Conservation (phyloP, 2,329 filamentous ascomycete genomes). For the Trichoderma citrinoviride region DNA sequence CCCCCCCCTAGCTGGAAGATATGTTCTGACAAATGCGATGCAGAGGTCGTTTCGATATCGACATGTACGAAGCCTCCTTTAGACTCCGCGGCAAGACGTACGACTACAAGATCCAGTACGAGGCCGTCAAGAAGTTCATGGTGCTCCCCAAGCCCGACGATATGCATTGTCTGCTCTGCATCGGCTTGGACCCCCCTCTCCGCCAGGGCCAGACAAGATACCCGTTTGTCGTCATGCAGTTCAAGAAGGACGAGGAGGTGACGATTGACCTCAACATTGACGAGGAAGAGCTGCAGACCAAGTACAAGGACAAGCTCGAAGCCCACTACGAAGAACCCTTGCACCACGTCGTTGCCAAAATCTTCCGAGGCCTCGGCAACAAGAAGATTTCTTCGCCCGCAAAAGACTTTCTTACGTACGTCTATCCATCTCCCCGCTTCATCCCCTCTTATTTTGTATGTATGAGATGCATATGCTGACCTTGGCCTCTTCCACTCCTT, state of each 20-base stretch:
- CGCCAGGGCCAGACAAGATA: slow-evolving; percentile 97
- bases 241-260: slow-evolving; percentile 96
- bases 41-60: slow-evolving; percentile 98
- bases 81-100: slow-evolving; percentile 97
- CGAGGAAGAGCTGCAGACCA: slow-evolving; percentile 75
- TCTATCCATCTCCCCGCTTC: slow-evolving; percentile 14
- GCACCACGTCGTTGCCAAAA: slow-evolving; percentile 88
- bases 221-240: slow-evolving; percentile 98
- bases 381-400: slow-evolving; percentile 95
- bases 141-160: slow-evolving; percentile 98
- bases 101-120: slow-evolving; percentile 99
- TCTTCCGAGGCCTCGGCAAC: slow-evolving; percentile 89
- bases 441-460: not conserved
- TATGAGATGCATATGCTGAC: not conserved
- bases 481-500: not conserved
- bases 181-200: slow-evolving; percentile 90
- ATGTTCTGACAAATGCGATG: slow-evolving; percentile 13
- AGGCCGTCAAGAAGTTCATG: slow-evolving; percentile 98
- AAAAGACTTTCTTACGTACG: slow-evolving; percentile 82
- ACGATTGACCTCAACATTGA: slow-evolving; percentile 95
- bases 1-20: too few species aligned
- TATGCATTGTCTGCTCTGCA: slow-evolving; percentile 88
- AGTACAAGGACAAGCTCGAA: slow-evolving; percentile 87
- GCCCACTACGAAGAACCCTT: slow-evolving; percentile 91
- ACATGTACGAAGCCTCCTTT: slow-evolving; percentile 99